Base-by-base conservation (phyloP, 306 rosid genomes). In the Clitoria ternatea region DNA sequence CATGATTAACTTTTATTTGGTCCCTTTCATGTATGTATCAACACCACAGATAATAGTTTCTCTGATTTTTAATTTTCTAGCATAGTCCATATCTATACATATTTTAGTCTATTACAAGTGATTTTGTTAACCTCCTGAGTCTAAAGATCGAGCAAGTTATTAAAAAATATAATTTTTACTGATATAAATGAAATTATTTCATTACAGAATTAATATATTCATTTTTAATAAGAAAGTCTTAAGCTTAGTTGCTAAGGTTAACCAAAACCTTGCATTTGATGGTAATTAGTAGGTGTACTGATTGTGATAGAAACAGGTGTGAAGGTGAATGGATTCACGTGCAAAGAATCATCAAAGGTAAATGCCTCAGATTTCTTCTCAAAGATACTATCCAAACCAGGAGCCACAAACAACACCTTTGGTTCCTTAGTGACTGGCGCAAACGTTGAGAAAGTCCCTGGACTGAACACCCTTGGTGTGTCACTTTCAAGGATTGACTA, bases 391-490 rank as follows among this genome's bases (percentile, higher is more conserved):
- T 89, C 86, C 17, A 85, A 80, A 19, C 86, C 90, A n/a, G 97
- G 96, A 22, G 74, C 68, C 9, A 85, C 92, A 52, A 89, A 87
- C 90, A 90, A 60, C 85, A 87, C 89, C 2, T 84, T 70, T 20
- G 90, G 92, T 0, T 87, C 97, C 2, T 5, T 66, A 26, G 96
- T 89, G 20, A 90, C 96, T 1, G 84, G 35, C 69, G 98, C 94
- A 67, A 89, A 87, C 17, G 97, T 90, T 24, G 45, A 81, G 47
- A 80, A 67, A 76, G 73, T 90, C 36, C 92, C 96, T 26, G 98
- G 98, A 69, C 92, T 90, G 1, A 94, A 94, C 96, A 94, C 97
- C 0, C 88, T 94, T 1, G 97, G 96, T 11, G 85, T 90, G 5
- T 94, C 98, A 2, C 20, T 94, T n/a, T 49, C 98, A 1, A 79